Conservation (phyloP, 2,329 filamentous ascomycete species). For the Ophiostoma sp. region DNA sequence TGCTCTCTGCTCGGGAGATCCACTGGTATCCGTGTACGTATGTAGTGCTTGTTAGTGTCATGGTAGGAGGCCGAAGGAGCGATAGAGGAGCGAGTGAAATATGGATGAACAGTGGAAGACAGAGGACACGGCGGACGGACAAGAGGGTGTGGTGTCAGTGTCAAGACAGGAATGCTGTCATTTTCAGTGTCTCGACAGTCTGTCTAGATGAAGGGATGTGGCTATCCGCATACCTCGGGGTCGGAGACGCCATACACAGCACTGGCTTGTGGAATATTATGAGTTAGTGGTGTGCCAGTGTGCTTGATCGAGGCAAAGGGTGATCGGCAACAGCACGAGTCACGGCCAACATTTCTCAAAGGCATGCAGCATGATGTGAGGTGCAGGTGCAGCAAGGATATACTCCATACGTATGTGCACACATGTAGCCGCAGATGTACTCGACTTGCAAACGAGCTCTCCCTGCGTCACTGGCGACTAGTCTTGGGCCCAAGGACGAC, state of each 20-base stretch:
- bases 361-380: too few relatives aligned
- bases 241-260: background rate
- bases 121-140: background rate
- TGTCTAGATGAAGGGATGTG: background rate
- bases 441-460: background rate
- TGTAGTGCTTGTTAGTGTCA: background rate
- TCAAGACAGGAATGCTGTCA: background rate
- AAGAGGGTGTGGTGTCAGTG: background rate
- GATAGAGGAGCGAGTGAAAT: background rate
- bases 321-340: background rate
- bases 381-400: background rate
- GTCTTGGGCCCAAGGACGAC: background rate
- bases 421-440: background rate
- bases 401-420: background rate
- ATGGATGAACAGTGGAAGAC: background rate
- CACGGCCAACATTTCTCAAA: background rate
- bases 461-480: background rate
- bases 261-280: constrained; percentile 11
- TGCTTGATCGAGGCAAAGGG: too few relatives aligned
- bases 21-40: constrained; percentile 7
- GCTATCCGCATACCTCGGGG: background rate
- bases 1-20: background rate
- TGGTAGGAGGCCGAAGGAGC: background rate
- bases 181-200: background rate
- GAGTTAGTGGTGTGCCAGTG: background rate